Evolutionary conservation across 1,139 yeast genomes (phyloP).

Genomic region (Geotrichum bryndzae): DNA sequence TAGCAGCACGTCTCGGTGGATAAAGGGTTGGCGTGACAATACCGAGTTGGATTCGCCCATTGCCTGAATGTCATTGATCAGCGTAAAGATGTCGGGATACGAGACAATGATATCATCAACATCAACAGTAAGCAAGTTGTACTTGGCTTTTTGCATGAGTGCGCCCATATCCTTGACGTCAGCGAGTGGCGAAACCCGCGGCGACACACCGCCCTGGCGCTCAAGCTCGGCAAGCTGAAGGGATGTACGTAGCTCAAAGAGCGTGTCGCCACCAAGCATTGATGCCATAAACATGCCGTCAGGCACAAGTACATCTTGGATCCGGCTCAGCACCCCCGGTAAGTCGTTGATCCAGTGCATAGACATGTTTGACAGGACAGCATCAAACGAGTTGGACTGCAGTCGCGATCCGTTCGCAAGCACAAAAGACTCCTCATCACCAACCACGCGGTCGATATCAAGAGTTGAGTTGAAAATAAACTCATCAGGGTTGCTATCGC

Average conservation of each 20-base stretch:
- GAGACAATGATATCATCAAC: constrained; percentile 79
- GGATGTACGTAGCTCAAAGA: constrained; percentile 73
- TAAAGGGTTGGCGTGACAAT: constrained; percentile 46
- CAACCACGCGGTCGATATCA: constrained; percentile 45
- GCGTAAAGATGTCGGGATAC: constrained; percentile 66
- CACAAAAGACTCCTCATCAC: constrained; percentile 56
- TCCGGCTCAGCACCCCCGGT: constrained; percentile 54
- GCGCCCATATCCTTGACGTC: constrained; percentile 73
- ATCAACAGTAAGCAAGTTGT: constrained; percentile 74
- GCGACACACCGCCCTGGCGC: constrained; percentile 71
- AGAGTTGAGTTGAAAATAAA: constrained; percentile 41
- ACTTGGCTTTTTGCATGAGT: constrained; percentile 67
- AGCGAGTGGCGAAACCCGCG: constrained; percentile 75
- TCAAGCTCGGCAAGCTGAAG: constrained; percentile 79
- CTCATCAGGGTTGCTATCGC: constrained; percentile 41
- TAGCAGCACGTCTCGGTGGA: constrained; percentile 60
- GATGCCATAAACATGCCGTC: constrained; percentile 81
- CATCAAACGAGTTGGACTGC: constrained; percentile 48
- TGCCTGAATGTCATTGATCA: constrained; percentile 64
- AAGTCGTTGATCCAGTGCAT: constrained; percentile 84
- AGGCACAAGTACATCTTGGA: constrained; percentile 61
- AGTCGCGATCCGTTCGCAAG: constrained; percentile 15
- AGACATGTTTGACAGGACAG: constrained; percentile 66
- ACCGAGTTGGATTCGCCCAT: constrained; percentile 87
- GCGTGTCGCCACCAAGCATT: constrained; percentile 80